Evolutionary conservation across 2,329 filamentous ascomycete species (phyloP).

Genomic region (Thielaviopsis euricoi): DNA sequence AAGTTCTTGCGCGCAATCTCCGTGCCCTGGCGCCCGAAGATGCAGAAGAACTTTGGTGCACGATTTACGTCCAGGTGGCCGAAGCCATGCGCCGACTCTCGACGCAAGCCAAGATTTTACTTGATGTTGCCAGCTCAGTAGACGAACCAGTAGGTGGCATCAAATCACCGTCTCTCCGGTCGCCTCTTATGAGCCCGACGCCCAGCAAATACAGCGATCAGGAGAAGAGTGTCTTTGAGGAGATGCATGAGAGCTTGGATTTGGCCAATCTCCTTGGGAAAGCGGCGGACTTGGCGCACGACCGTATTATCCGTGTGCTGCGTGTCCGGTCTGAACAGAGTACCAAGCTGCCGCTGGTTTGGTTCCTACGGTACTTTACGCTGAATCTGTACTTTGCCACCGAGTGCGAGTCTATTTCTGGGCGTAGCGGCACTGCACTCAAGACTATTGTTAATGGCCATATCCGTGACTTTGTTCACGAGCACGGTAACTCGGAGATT

Average conservation of each 20-base stretch:
- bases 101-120: conserved; percentile 82
- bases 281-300: conserved; percentile 65
- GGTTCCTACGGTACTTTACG: conserved; percentile 68
- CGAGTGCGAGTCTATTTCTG: conserved; percentile 73
- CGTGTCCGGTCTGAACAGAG: conserved; percentile 64
- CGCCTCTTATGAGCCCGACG: conserved; percentile 35
- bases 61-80: conserved; percentile 73
- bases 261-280: conserved; percentile 63
- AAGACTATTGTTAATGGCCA: conserved; percentile 70
- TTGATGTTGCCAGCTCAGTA: conserved; percentile 76
- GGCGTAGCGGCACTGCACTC: conserved; percentile 55
- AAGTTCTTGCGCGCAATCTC: conserved; percentile 77
- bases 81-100: conserved; percentile 74
- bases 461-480: conserved; percentile 63
- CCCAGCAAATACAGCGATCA: conserved; percentile 23
- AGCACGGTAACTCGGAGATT: conserved; percentile 54
- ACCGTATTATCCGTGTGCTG: conserved; percentile 57
- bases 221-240: conserved; percentile 42
- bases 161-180: conserved; percentile 32
- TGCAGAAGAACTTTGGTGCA: conserved; percentile 66
- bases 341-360: conserved; percentile 45
- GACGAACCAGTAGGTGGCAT: conserved; percentile 21
- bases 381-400: conserved; percentile 72
- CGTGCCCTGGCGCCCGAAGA: conserved; percentile 69
- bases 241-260: conserved; percentile 61